phyloP scores from a whole-genome alignment of 768 basidiomycete species.

The Imleria badia region DNA sequence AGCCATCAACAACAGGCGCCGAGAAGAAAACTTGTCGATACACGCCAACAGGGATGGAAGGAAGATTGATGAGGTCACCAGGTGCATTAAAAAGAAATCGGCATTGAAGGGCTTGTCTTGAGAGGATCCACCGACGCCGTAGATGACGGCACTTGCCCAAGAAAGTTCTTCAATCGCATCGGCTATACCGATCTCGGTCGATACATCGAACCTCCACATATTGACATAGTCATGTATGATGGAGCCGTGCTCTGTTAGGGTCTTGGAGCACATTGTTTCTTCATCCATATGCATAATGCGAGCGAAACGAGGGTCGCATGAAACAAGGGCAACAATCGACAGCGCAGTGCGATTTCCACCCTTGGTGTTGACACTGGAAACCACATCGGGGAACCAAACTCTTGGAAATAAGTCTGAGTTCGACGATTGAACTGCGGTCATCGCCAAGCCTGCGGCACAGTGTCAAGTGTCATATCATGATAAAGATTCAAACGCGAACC shows the following conservation, averaged over 20 bases:
- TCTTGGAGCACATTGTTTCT: conserved; percentile 32
- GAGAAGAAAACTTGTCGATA: conserved; percentile 30
- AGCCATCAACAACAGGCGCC: conserved; percentile 27
- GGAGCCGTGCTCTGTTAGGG: conserved; percentile 33
- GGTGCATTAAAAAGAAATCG: conserved; percentile 70
- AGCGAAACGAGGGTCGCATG: conserved; percentile 46
- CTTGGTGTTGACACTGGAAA: conserved; percentile 7
- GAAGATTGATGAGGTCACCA: conserved; percentile 68
- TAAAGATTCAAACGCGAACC: conserved; percentile 46
- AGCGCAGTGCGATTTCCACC: conserved; percentile 37
- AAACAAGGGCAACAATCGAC: conserved; percentile 51
- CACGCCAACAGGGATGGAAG: conserved; percentile 47
- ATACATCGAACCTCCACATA: conserved; percentile 45
- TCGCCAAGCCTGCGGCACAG: conserved; percentile 48
- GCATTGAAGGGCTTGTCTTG: conserved; percentile 52
- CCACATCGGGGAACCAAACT: conserved; percentile 23
- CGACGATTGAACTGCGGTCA: conserved; percentile 38
- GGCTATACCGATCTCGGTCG: conserved; percentile 37
- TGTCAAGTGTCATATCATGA: conserved; percentile 28
- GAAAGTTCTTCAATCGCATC: conserved; percentile 61
- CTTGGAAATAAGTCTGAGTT: conserved; percentile 19
- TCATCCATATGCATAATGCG: conserved; percentile 20
- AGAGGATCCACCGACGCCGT: conserved; percentile 55
- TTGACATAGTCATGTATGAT: conserved; percentile 42
- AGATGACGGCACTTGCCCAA: conserved; percentile 58